These are phyloP conservation scores for Leccinum fibrillosum DNA, from an alignment of 768 basidiomycete species.

Conservation along the genomic window DNA sequence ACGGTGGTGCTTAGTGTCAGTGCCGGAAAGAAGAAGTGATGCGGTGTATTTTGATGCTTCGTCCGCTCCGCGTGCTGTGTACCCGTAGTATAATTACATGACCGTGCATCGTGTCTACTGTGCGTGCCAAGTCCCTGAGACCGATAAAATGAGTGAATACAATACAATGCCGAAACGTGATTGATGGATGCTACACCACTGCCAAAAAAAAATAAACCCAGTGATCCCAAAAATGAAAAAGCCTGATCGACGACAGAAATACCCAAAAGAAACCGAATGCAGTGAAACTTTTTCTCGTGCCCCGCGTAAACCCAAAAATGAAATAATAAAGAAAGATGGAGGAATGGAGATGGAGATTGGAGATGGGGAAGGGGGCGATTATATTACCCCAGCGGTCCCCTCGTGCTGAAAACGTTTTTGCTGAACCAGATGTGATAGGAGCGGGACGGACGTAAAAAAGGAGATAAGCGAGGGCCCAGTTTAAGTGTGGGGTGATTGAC, in stretches of 20 bases:
- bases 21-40: constrained; percentile 70
- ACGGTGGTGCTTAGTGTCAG: constrained; percentile 72
- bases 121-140: constrained; percentile 2
- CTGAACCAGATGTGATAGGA: neutral
- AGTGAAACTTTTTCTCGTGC: constrained; percentile 1
- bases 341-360: neutral
- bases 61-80: constrained; percentile 8
- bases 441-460: constrained; percentile 23
- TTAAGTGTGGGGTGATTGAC: constrained; percentile 16
- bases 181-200: constrained; percentile 6
- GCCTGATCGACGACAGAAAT: neutral
- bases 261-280: constrained; percentile 3
- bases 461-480: constrained; percentile 6
- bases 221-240: constrained; percentile 4
- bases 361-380: neutral
- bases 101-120: constrained; percentile 11
- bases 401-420: constrained; percentile 26
- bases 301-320: constrained; percentile 19
- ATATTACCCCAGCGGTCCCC: constrained; percentile 6
- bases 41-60: neutral
- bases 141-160: constrained; percentile 21
- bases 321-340: neutral
- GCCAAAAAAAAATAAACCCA: constrained; percentile 1
- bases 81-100: constrained; percentile 11
- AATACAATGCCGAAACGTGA: constrained; percentile 12